Evolutionary conservation across 352 stramenopile genomes (phyloP).

Genomic region (Elongisporangium anandrum): DNA sequence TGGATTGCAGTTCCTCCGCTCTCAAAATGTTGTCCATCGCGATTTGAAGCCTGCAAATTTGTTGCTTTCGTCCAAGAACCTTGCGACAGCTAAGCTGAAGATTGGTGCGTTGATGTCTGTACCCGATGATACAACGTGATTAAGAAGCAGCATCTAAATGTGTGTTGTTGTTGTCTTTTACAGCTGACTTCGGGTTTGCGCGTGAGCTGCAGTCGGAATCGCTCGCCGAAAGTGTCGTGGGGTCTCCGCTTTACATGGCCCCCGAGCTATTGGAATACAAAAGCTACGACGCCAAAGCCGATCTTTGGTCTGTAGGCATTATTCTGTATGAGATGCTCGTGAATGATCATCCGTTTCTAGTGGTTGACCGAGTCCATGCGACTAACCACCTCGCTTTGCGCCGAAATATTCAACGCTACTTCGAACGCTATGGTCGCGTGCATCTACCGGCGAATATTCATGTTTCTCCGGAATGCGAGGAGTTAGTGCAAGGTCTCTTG

Average conservation of each 20-base stretch:
- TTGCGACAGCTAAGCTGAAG: conserved; percentile 64
- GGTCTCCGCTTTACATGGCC: conserved; percentile 77
- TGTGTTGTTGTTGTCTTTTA: conserved; percentile 5
- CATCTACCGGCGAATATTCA: conserved; percentile 44
- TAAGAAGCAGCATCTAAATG: background rate
- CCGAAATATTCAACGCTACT: conserved; percentile 78
- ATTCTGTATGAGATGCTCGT: conserved; percentile 85
- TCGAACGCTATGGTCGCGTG: conserved; percentile 48
- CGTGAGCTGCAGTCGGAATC: conserved; percentile 62
- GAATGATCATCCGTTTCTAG: conserved; percentile 73
- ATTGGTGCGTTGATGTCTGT: conserved; percentile 37
- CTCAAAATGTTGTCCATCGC: conserved; percentile 72
- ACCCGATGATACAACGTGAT: conserved; percentile 6
- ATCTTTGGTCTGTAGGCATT: conserved; percentile 78
- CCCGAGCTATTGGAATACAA: conserved; percentile 82
- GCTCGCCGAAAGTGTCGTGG: conserved; percentile 77
- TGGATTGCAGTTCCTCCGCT: conserved; percentile 67
- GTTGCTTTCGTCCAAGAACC: conserved; percentile 65
- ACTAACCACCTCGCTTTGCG: conserved; percentile 76
- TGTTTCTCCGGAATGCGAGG: conserved; percentile 59
- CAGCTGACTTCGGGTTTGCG: conserved; percentile 75
- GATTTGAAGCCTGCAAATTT: conserved; percentile 78
- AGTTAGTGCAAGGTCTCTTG: conserved; percentile 53
- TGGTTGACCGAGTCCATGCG: conserved; percentile 68
- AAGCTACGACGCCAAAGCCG: conserved; percentile 78